Percentiles rank a stretch among this genome's conserved stretches.
Conservation (phyloP, 2,329 filamentous ascomycete species). For the Aspergillus quadricinctus region DNA sequence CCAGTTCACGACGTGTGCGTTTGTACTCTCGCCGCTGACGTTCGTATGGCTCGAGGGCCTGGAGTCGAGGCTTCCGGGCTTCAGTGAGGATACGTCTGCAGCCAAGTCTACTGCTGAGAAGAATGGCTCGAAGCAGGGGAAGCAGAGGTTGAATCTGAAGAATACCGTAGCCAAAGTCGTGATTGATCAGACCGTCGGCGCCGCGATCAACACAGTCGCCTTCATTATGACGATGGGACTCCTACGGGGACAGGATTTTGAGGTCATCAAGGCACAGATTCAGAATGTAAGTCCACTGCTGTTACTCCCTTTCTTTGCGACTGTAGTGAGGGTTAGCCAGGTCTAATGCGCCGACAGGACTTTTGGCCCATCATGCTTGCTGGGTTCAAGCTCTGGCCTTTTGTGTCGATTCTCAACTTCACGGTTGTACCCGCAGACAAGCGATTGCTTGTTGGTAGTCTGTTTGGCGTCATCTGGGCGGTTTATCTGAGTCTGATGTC, state of each 20-base stretch:
- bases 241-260: conserved; percentile 36
- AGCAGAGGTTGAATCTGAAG: conserved; percentile 23
- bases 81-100: conserved; percentile 15
- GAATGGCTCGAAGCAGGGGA: conserved; percentile 8
- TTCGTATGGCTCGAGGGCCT: conserved; percentile 57
- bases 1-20: conserved; percentile 52
- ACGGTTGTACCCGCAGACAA: conserved; percentile 33
- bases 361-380: conserved; percentile 35
- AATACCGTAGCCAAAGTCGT: conserved; percentile 50
- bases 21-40: conserved; percentile 54
- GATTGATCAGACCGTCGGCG: conserved; percentile 56
- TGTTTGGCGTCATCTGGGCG: conserved; percentile 37
- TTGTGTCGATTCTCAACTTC: conserved; percentile 38
- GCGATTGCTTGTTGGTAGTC: conserved; percentile 30
- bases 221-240: conserved; percentile 54
- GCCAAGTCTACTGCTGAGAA: conserved; percentile 10
- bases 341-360: conserved; percentile 22
- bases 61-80: conserved; percentile 51
- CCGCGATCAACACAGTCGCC: conserved; percentile 52
- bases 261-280: conserved; percentile 30
- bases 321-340: not conserved
- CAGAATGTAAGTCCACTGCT: conserved; percentile 23
- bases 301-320: not conserved
- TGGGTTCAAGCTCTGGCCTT: conserved; percentile 38
- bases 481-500: conserved; percentile 36